These are phyloP conservation scores for Microcos paniculata DNA, from an alignment of 345 rosid genomes.

Conservation along the genomic window DNA sequence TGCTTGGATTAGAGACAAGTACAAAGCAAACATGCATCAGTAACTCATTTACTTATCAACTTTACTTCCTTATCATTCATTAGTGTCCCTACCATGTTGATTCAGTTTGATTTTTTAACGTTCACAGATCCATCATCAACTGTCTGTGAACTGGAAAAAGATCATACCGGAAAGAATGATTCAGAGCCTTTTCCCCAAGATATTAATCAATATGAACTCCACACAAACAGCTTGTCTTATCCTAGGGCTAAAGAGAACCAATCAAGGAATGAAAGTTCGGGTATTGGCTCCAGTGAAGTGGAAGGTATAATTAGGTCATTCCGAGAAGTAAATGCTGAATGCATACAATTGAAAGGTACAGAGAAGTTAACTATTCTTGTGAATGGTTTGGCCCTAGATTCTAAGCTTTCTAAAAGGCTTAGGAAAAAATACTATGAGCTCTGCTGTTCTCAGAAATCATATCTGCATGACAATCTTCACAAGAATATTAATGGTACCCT, in stretches of 20 bases:
- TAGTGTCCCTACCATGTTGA: not conserved
- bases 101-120: not conserved
- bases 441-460: slow-evolving; percentile 34
- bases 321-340: slow-evolving; percentile 22
- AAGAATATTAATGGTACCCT: slow-evolving; percentile 29
- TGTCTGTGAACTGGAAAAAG: not conserved
- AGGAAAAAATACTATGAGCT: slow-evolving; percentile 39
- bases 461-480: slow-evolving; percentile 34
- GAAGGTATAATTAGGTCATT: slow-evolving; percentile 35
- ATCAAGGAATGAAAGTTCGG: slow-evolving; percentile 23
- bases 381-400: slow-evolving; percentile 32
- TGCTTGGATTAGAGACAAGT: slow-evolving; percentile 24
- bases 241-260: slow-evolving; percentile 12
- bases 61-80: not conserved
- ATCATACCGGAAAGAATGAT: not conserved
- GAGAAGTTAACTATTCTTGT: slow-evolving; percentile 34
- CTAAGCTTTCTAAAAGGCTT: slow-evolving; percentile 30
- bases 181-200: slow-evolving; percentile 3
- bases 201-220: slow-evolving; percentile 4
- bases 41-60: slow-evolving; percentile 15
- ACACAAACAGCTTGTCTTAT: not conserved
- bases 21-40: slow-evolving; percentile 16
- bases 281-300: slow-evolving; percentile 19
- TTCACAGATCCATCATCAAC: not conserved
- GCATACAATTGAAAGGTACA: slow-evolving; percentile 30